Evolutionary conservation across 768 basidiomycete genomes (phyloP), one percentile per base, ranked within the genome.

Genomic region (Leccinum uliginosum): DNA sequence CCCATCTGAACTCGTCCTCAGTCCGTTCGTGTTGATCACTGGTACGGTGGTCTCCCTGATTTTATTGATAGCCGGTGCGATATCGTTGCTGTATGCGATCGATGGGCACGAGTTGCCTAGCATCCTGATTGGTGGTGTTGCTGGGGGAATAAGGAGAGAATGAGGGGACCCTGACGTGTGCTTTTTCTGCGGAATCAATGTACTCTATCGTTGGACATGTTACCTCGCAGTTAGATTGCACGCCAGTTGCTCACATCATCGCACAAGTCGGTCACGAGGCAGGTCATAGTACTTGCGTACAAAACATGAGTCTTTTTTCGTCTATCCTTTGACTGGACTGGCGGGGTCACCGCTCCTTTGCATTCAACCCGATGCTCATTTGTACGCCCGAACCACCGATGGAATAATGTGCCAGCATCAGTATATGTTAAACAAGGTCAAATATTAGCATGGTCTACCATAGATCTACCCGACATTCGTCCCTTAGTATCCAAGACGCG

Each of bases 1-100:
- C 30, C 3, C 34, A 17, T 35, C 15, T 35, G 34, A 17, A 17
- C 15, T 15, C 34, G 34, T 17, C 60, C 21, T 3, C 59, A 93
- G 91, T 12, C 83, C 85, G 17, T 93, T 93, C 60, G 84, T 86
- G 15, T 79, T 93, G 50, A 73, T 93, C 49, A 70, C 82, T 2
- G 90, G 91, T 46, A 89, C 86, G 2, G 79, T 79, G 26, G 71
- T 91, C 54, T 78, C 78, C 6, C 71, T 93, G 43, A 69, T 90
- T 23, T 71, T 92, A 24, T 71, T 91, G 54, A 75, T 87, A 34
- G 78, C 76, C n/a, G 86, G 85, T 15, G 84, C 88, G 2, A 74
- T 91, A 35, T 80, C 80, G 6, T 70, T 93, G 29, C 77, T 93
- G 15, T 85, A 80, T 51, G 76, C 74, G 8, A 78, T 91, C 34